Conservation (phyloP, 2,329 filamentous ascomycete genomes). For the Aspergillus sp. region DNA sequence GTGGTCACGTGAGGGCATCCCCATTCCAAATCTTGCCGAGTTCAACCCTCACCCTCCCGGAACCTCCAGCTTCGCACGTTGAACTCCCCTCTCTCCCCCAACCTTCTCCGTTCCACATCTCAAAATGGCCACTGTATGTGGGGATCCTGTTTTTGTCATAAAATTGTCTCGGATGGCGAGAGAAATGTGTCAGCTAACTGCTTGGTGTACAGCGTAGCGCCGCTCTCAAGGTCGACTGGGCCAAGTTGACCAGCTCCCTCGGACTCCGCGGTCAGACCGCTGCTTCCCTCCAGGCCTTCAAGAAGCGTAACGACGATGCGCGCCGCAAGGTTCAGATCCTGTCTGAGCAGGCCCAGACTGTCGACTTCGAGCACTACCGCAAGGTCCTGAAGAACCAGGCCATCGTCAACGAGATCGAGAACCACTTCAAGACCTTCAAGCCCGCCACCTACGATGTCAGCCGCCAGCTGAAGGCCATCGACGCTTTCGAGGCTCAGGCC, state of each 20-base stretch:
- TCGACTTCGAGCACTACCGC: constrained; percentile 96
- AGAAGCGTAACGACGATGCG: constrained; percentile 99
- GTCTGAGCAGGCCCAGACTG: constrained; percentile 76
- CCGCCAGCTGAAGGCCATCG: constrained; percentile 96
- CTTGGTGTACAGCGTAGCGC: constrained; percentile 74
- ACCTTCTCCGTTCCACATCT: constrained; percentile 29
- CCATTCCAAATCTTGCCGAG: constrained; percentile 43
- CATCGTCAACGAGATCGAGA: constrained; percentile 95
- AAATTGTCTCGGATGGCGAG: not conserved
- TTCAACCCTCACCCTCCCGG: constrained; percentile 37
- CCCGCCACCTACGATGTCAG: constrained; percentile 87
- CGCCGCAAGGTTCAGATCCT: constrained; percentile 88
- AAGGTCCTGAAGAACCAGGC: constrained; percentile 91
- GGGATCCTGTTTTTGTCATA: not conserved
- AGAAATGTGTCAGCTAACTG: constrained; percentile 25
- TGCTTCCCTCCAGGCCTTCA: constrained; percentile 89
- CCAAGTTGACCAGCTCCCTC: constrained; percentile 88
- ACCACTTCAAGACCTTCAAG: constrained; percentile 89
- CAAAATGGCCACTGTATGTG: constrained; percentile 49
- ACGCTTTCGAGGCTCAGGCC: constrained; percentile 95
- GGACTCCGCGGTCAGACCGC: constrained; percentile 95
- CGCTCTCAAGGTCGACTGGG: constrained; percentile 99
- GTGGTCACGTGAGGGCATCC: constrained; percentile 34
- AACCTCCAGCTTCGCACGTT: constrained; percentile 38
- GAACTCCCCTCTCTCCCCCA: constrained; percentile 34